Evolutionary conservation across 768 basidiomycete genomes (phyloP), one percentile per base, ranked within the genome.

Genomic region (Termitomyces heimii): DNA sequence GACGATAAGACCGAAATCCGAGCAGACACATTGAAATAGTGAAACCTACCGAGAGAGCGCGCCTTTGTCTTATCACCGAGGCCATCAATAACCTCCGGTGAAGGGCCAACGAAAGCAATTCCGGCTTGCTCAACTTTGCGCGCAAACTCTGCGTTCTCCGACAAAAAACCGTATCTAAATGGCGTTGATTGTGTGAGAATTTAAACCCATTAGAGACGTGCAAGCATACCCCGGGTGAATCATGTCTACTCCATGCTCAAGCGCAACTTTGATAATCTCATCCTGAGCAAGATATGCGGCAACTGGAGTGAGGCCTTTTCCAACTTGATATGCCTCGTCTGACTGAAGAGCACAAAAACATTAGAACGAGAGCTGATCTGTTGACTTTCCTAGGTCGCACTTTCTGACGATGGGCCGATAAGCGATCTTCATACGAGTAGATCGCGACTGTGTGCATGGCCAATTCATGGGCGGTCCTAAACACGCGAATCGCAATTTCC

Each of bases 401-500:
- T 86, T 99, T 99, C 71, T 98, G 95, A 65, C 97, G 86, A 79
- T 99, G 97, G 39, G 97, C 96, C 39, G 88, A 91, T 75, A 98
- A 82, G 59, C 97, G 83, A 77, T 99, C 97, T 75, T 99, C 97
- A 68, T 80, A 91, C 10, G 96, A 98, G 76, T 92, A 98, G 77
- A 99, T 98, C 37, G 97, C 97, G 55, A 98, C 97, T 48, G 95
- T 97, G 71, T 95, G 93, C 95, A 98, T 97, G 10, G 95, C 97
- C 59, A 99, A 82, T 69, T 99, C 97, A 77, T 99, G 97, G 50
- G 97, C 92, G 0, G 95, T 98, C 67, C 95, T 82, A 82, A 99
- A 98, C 42, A 99, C 94, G 68, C 97, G 91, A 66, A 99, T 94
- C 29, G 97, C 97, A 72, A 99, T 99, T 89, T 99, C 94, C 92